Evolutionary conservation across 441 rosid genomes (phyloP), one percentile per base, ranked within the genome.

Genomic region (Isatis lusitanica): DNA sequence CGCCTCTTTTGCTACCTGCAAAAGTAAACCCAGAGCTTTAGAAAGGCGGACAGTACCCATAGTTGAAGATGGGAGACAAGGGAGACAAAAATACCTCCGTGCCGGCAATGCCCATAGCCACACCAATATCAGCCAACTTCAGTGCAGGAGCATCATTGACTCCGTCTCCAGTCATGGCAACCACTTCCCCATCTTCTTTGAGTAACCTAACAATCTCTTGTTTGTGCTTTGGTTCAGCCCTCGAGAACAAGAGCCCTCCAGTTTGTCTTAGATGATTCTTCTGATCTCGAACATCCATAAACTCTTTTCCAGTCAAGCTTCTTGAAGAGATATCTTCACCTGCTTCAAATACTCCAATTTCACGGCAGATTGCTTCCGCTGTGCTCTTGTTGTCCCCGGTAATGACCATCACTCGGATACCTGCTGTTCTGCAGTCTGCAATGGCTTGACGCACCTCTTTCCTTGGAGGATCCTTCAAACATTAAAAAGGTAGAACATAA

Each of bases 121-220:
- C 46, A 21, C 98, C 98, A 28, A 93, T 93, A 71, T 93, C 98
- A 72, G 97, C 98, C 85, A 93, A 76, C 83, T 93, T 93, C 59
- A 91, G 75, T 52, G 98, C 98, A 69, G 97, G 97, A 40, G 97
- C 97, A 81, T 93, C 98, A 72, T 93, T 93, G 63, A 91, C 96
- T 65, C 98, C 98, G 79, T 93, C 98, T 65, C 97, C 98, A 36
- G 97, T 93, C 98, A 93, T 93, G 36, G 98, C 98, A 80, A 93
- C 98, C 21, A 92, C 95, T 81, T 96, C 98, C 13, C 97, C 98
- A 68, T 88, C 97, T 81, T 88, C 97, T 77, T 96, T 91, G 39
- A 96, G 97, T 80, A 93, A 70, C 85, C 97, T 87, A 48, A 96
- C 98, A 70, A 96, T 96, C 74, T 96, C 99, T 79, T 93, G 99